Base-by-base conservation (phyloP, 176 grass and related monocot species). In the Pontederia crassipes region DNA sequence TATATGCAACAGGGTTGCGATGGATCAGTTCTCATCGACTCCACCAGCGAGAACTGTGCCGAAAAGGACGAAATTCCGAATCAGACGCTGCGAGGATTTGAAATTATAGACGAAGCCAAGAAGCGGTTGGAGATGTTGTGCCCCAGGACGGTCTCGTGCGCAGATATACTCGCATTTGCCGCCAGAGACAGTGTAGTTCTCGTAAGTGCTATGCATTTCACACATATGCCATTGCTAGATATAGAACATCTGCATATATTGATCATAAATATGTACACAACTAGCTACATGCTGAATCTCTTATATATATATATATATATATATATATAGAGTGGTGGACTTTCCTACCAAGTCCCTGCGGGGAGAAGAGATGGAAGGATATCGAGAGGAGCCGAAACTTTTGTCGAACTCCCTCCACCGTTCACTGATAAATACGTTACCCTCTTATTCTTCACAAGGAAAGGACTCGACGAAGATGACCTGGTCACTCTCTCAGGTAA, bases 401-500 rank as follows among this genome's bases (percentile, higher is more conserved):
- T 24, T 12, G 17, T 28, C 2, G 76, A 54, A 56, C 53, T 92
- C 47, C 88, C 83, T 1, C 67, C 74, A 0, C 67, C 71, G 10
- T 58, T 24, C 20, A 24, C 20, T 24, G 45, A 28, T 70, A 58
- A 11, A 32, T 76, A 24, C 70, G 70, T 11, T 45, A 54, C 54
- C 88, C 28, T 79, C 83, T 16, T 57, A 1, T 58, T 69, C 4
- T 94, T 84, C 4, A 65, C 8, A 6, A 79, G 6, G 1, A 71
- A 84, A 55, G 81, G 84, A 6, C 75, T 88, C 54, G 81, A n/a
- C 13, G 78, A 84, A 48, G 75, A 61, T 26, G 75, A 94, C 3
- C 81, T 88, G 81, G 75, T 82, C 72, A 77, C 72, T 16, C 73
- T 88, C 1, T 88, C 89, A 27, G 87, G 79, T 90, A 81, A 15